Evolutionary conservation across 2,329 filamentous ascomycete species (phyloP), one percentile per base, ranked within the genome.

Genomic region (Alternaria panax): DNA sequence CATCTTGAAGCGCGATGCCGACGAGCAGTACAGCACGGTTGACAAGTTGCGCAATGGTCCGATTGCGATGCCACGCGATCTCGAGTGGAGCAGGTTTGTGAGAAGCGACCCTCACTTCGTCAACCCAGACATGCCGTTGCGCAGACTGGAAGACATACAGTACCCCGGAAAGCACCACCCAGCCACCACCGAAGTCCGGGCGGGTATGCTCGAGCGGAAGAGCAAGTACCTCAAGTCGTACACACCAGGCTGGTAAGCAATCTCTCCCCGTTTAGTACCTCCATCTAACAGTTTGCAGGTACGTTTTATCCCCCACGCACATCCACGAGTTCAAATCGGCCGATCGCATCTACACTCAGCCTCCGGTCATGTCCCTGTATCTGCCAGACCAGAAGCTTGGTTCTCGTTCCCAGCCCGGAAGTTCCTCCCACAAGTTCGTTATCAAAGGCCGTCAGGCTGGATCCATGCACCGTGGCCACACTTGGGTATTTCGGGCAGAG

Each of bases 241-340:
- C 78, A 95, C 93, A 7, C 91, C 93, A 25, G 94, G 94, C 74
- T 98, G 94, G 93, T 94, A 83, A 80, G 89, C 82, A 16, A 12
- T 4, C 4, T 11, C 5, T 11, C 27, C 43, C 25, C 2, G 20
- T 18, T 12, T 5, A 28, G 14, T 7, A 27, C 25, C 16, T 4
- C 5, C 32, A 11, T 46, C 68, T 72, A 54, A 69, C 38, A 46
- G 36, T 7, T 36, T 18, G 1, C 59, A 95, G 92, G 92, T 97
- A 97, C 78, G 93, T 98, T 47, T 83, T 99, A 68, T 97, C 95
- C 69, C 92, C 95, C 16, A 98, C 95, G 56, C 95, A 99, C 80
- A 86, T 99, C 22, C 95, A 99, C 81, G 95, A 99, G 80, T 99
- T 98, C 86, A 97, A 97, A 78, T 97, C 93, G n/a, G 92, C 93